Percentiles rank a stretch among this genome's conserved stretches.
phyloP scores from a whole-genome alignment of 257 asterid genomes.

The Salvia rosmarinus region DNA sequence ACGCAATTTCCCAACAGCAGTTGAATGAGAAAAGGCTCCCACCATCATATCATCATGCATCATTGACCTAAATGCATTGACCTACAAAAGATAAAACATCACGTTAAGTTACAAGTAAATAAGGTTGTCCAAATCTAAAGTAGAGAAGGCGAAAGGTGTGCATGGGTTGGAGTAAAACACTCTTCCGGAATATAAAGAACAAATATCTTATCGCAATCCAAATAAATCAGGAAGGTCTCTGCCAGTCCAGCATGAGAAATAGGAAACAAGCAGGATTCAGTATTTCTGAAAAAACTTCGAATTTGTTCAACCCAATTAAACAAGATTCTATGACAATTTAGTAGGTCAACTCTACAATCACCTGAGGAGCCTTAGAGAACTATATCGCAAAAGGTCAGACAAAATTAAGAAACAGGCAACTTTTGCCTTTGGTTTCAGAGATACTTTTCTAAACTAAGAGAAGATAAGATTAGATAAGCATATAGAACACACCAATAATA shows the following conservation, averaged over 20 bases:
- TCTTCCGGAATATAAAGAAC: conserved; percentile 2
- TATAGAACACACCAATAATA: neutral
- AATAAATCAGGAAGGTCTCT: neutral
- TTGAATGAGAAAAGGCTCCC: conserved; percentile 93
- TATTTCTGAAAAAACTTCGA: neutral
- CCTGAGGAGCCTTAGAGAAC: neutral
- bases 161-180: conserved; percentile 1
- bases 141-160: conserved; percentile 5
- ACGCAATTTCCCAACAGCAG: conserved; percentile 94
- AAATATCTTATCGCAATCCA: conserved; percentile 6
- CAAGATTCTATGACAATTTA: conserved; percentile 14
- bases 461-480: neutral
- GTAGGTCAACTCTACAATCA: neutral
- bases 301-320: neutral
- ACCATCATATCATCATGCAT: conserved; percentile 88
- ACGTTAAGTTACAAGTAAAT: neutral
- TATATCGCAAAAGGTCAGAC: neutral
- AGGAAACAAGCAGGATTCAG: conserved; percentile 1
- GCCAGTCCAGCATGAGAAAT: conserved; percentile 3
- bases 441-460: neutral
- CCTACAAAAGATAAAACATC: conserved; percentile 54
- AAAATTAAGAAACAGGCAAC: neutral
- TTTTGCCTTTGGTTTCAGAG: no score
- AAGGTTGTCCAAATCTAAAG: neutral
- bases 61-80: conserved; percentile 92